phyloP scores from a whole-genome alignment of 352 stramenopile species.

The Phytophthora parvispora region DNA sequence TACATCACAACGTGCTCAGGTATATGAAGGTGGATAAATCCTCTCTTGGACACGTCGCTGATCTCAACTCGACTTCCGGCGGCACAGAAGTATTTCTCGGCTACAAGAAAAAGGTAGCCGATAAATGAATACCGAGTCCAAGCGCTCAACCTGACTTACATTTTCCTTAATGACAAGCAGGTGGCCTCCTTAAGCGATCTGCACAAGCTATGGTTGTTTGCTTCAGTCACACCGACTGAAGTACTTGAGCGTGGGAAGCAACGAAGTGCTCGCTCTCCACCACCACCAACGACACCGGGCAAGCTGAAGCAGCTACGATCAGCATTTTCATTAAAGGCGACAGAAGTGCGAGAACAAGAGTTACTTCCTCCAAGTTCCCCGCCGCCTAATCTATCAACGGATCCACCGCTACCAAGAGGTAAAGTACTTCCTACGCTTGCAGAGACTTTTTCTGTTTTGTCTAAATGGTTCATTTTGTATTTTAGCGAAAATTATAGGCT shows the following conservation, averaged over 20 bases:
- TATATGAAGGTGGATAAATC: slow-evolving; percentile 86
- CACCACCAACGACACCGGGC: slow-evolving; percentile 17
- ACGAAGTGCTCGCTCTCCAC: slow-evolving; percentile 10
- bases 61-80: slow-evolving; percentile 79
- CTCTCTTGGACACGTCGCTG: slow-evolving; percentile 69
- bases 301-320: slow-evolving; percentile 27
- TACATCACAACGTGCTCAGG: slow-evolving; percentile 30
- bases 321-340: slow-evolving; percentile 27
- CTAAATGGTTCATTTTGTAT: slow-evolving; percentile 1
- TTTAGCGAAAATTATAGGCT: slow-evolving; percentile 27
- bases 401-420: slow-evolving; percentile 9
- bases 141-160: background rate
- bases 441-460: background rate
- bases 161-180: slow-evolving; percentile 12
- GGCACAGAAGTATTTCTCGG: slow-evolving; percentile 82
- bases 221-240: slow-evolving; percentile 35
- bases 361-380: slow-evolving; percentile 6
- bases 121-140: background rate
- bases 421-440: background rate
- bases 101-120: slow-evolving; percentile 84
- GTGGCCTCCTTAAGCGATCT: slow-evolving; percentile 46
- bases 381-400: background rate
- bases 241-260: slow-evolving; percentile 5
- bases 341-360: slow-evolving; percentile 38
- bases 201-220: slow-evolving; percentile 52